Base-by-base conservation (phyloP, 2,329 filamentous ascomycete species). In the Colletotrichum sp. region DNA sequence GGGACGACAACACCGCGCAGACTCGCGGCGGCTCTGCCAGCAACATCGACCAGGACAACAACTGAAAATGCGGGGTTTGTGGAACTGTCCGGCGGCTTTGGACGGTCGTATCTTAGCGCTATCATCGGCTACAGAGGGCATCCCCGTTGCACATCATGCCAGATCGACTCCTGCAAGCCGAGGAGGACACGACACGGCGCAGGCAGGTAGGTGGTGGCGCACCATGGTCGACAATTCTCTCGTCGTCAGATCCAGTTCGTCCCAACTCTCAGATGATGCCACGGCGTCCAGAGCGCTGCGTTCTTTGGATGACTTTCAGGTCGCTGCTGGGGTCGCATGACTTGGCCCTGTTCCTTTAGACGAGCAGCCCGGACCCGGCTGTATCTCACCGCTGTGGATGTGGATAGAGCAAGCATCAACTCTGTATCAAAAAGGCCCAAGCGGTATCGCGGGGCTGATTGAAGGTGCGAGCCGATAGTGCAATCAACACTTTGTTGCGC, bases 151-250 rank as follows among this genome's bases (percentile, higher is more conserved):
- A 60, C 65, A 70, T 78, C 76, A 77, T 68, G 57, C 70, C 71
- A 70, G 66, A 75, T 74, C 72, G 63, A 75, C 57, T 65, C 43
- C 76, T 76, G 75, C 73, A 75, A 72, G 52, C 26, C 52, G 73
- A 64, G 39, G 30, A 55, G 61, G 57, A 67, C 52, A 36, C 48
- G 65, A 61, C 60, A 55, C 32, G 28, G 39, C 21, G 28, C 16
- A n/a, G 8, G 26, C 59, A 61, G 30, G 8, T 64, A 32, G 32
- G 21, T 48, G 39, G 18, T 48, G 39, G 39, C 39, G 7, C 26
- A 65, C 18, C 16, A 57, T 66, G 34, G 30, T 39, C 28, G 24
- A 32, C 52, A 28, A 71, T 52, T 65, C 66, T 72, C 69, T 48
- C 34, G 16, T 63, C 32, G 39, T 63, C 69, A 55, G 66, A 70